Conservation (phyloP, 2,329 filamentous ascomycete species). For the Neobulgaria alba region DNA sequence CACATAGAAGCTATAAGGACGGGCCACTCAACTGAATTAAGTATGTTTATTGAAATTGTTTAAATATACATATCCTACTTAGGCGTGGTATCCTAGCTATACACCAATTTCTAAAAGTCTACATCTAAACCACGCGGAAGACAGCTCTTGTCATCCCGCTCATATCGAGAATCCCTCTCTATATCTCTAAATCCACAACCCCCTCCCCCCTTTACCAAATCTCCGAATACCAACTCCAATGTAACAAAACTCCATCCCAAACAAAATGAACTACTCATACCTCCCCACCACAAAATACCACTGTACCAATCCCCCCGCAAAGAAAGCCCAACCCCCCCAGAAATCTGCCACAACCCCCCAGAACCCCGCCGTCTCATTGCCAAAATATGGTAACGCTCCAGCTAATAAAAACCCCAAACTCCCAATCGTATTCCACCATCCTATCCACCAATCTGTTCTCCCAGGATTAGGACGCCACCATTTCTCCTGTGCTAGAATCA, state of each 20-base stretch:
- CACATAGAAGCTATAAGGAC: too few relatives aligned
- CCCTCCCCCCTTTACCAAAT: neutral
- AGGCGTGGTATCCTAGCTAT: too few relatives aligned
- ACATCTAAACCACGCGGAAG: neutral
- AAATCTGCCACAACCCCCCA: slow-evolving; percentile 12
- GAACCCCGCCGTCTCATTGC: slow-evolving; percentile 5
- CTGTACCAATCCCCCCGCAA: slow-evolving; percentile 16
- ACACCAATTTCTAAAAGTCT: neutral
- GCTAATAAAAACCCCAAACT: slow-evolving; percentile 17
- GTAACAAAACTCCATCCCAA: neutral
- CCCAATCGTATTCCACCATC: slow-evolving; percentile 13
- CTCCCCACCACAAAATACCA: slow-evolving; percentile 18
- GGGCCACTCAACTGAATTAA: too few relatives aligned
- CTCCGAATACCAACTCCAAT: neutral
- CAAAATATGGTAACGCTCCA: slow-evolving; percentile 10
- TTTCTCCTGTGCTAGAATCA: slow-evolving; percentile 9
- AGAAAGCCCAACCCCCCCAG: slow-evolving; percentile 20
- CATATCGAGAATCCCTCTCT: too few relatives aligned
- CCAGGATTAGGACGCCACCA: slow-evolving; percentile 11
- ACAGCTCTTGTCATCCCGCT: neutral
- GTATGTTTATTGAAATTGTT: neutral
- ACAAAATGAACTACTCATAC: slow-evolving; percentile 5
- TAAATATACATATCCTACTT: too few relatives aligned
- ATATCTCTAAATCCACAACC: too few relatives aligned
- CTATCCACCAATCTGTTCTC: slow-evolving; percentile 14